Percentiles rank a stretch among this genome's conserved stretches.
Evolutionary conservation across 352 stramenopile genomes (phyloP).

Genomic region (Phytophthora sansomeana): DNA sequence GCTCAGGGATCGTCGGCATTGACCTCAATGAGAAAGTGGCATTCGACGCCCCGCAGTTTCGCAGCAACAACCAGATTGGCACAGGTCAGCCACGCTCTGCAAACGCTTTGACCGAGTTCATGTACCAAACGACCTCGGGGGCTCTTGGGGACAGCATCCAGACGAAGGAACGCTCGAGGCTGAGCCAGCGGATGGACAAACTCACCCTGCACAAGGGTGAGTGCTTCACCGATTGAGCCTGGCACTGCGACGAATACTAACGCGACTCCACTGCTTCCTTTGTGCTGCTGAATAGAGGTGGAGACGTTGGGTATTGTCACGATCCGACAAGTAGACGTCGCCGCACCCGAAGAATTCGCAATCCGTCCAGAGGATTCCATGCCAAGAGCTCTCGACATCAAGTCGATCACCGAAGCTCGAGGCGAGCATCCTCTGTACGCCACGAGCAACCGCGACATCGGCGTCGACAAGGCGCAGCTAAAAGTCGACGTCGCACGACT

Average conservation of each 20-base stretch:
- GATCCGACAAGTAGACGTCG: conserved; percentile 63
- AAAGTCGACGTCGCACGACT: conserved; percentile 75
- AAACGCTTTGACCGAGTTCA: conserved; percentile 68
- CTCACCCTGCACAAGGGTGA: conserved; percentile 68
- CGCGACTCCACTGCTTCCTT: neutral
- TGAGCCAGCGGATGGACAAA: conserved; percentile 87
- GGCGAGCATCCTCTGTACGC: conserved; percentile 75
- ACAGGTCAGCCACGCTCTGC: conserved; percentile 27
- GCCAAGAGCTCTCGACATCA: conserved; percentile 60
- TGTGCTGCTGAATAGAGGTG: conserved; percentile 51
- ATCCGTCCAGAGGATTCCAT: conserved; percentile 64
- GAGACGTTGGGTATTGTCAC: conserved; percentile 58
- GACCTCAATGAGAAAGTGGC: conserved; percentile 72
- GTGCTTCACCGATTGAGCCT: neutral
- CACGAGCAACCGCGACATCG: conserved; percentile 78
- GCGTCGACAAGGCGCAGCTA: conserved; percentile 76
- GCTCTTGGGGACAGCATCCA: conserved; percentile 57
- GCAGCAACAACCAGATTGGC: conserved; percentile 44
- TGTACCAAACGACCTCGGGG: conserved; percentile 81
- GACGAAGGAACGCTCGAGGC: conserved; percentile 50
- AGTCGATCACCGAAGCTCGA: conserved; percentile 65
- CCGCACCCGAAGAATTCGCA: conserved; percentile 57
- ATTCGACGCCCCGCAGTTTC: conserved; percentile 65
- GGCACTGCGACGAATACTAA: neutral
- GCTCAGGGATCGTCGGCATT: conserved; percentile 84